Evolutionary conservation across 352 stramenopile species (phyloP), one percentile per base, ranked within the genome.

Genomic region (Elongisporangium senticosum): DNA sequence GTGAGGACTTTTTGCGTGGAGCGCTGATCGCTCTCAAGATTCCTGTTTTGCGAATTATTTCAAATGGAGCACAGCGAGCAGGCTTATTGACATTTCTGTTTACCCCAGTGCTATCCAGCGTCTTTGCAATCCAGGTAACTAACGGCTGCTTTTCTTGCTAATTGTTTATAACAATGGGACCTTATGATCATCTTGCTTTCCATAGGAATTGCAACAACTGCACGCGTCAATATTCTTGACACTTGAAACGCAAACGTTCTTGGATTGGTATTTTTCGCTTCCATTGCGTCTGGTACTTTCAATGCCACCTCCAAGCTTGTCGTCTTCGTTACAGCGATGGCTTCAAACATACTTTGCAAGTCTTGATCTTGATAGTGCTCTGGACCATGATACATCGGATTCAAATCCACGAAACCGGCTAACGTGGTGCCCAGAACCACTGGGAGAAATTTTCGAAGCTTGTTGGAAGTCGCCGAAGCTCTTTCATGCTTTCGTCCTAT

Each of bases 181-280:
- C 47, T 59, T 22, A 28, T 17, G 49, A 11, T 15, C 56, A 17
- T 10, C 43, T 62, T 21, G n/a, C 15, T 48, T 68, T 2, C 15
- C 56, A 14, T 56, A 90, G 81, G 73, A 87, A 48, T 56, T 95
- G 5, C 72, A 83, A 73, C 65, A 70, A 55, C 57, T 93, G 19
- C 81, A 92, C 60, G 61, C 68, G 14, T 64, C 65, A 3, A 67
- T 95, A 39, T 87, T 91, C 54, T 66, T 93, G 47, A 70, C 71
- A 4, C 59, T 68, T 60, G 67, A 72, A 22, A 68, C 72, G 64
- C 68, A 85, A 23, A 79, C 75, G 19, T 52, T 93, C 66, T 63
- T 95, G 53, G 77, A 90, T 64, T 95, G 85, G 85, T 95, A 79
- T 53, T 93, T 89, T 55, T 76, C 75, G n/a, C 72, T 93, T 19